These are phyloP conservation scores for Nicotiana tabacum DNA, from an alignment of 257 asterid species.

Conservation along the genomic window DNA sequence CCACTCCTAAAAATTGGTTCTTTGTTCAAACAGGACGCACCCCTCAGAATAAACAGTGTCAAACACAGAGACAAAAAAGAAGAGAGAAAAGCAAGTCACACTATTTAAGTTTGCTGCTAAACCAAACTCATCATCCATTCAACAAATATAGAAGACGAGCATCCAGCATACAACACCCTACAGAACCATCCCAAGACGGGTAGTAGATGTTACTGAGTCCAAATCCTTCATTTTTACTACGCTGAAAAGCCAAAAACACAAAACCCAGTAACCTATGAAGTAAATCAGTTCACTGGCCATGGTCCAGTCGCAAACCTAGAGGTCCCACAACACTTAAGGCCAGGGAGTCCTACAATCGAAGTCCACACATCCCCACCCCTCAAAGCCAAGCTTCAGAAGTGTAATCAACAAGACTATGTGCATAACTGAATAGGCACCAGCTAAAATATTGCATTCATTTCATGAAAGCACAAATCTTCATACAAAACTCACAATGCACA, in stretches of 20 bases:
- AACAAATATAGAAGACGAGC: too few species aligned
- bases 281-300: background rate
- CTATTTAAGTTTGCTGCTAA: background rate
- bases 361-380: background rate
- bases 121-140: background rate
- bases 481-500: slow-evolving; percentile 19
- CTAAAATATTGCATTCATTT: slow-evolving; percentile 22
- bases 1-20: background rate
- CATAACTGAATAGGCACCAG: background rate
- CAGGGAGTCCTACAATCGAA: background rate
- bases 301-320: background rate
- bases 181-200: background rate
- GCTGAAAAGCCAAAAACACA: background rate
- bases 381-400: background rate
- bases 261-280: background rate
- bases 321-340: background rate
- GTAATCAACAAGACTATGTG: background rate
- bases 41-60: background rate
- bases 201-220: background rate
- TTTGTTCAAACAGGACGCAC: background rate
- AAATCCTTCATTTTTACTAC: background rate
- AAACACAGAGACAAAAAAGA: background rate
- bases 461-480: slow-evolving; percentile 10
- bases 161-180: background rate
- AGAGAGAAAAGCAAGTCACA: background rate